phyloP scores from a whole-genome alignment of 306 rosid genomes.

The Trifolium dubium region DNA sequence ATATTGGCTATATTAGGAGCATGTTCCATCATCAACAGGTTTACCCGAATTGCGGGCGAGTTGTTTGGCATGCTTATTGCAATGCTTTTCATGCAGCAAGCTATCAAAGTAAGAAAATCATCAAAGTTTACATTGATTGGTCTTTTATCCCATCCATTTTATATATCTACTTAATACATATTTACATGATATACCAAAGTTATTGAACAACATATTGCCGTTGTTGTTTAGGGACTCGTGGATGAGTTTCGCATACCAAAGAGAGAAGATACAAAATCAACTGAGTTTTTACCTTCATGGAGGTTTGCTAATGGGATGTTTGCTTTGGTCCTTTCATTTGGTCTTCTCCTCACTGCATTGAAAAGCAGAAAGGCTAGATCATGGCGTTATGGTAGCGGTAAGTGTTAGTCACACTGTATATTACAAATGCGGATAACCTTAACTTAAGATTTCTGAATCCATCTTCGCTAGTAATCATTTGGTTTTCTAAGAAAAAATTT shows the following conservation, averaged over 20 bases:
- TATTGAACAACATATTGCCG: background rate
- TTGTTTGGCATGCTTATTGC: slow-evolving; percentile 93
- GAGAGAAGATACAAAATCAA: slow-evolving; percentile 56
- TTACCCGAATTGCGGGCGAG: slow-evolving; percentile 94
- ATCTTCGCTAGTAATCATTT: background rate
- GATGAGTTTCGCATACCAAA: slow-evolving; percentile 82
- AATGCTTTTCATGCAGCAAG: slow-evolving; percentile 99
- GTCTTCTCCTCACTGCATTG: slow-evolving; percentile 89
- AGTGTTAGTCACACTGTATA: slow-evolving; percentile 11
- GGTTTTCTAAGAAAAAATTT: background rate
- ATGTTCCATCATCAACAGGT: slow-evolving; percentile 93
- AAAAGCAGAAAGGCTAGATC: slow-evolving; percentile 93
- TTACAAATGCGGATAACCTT: background rate
- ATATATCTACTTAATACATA: background rate
- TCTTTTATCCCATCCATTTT: background rate
- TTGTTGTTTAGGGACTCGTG: slow-evolving; percentile 74
- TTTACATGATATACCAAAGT: slow-evolving; percentile 1
- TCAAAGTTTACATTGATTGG: slow-evolving; percentile 7
- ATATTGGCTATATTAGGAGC: slow-evolving; percentile 85
- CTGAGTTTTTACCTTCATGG: slow-evolving; percentile 80
- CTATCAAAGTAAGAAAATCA: slow-evolving; percentile 68
- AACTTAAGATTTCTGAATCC: background rate
- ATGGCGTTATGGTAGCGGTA: slow-evolving; percentile 97
- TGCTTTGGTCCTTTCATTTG: slow-evolving; percentile 95
- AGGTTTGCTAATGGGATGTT: slow-evolving; percentile 97